Evolutionary conservation across 1,139 yeast species (phyloP).

Genomic region (Arxiozyma slooffiae): DNA sequence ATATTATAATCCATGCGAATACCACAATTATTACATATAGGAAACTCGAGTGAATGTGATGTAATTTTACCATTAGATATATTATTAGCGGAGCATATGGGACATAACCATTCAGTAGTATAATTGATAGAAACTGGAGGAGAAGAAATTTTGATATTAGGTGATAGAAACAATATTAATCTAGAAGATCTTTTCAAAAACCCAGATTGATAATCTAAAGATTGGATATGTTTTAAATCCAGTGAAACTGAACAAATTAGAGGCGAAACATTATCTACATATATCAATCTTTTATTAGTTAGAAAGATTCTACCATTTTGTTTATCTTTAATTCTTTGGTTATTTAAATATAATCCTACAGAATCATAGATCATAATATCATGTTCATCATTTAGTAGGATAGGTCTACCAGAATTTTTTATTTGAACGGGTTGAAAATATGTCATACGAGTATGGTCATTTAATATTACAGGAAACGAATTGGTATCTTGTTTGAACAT

Average conservation of each 20-base stretch:
- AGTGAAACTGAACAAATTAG: constrained; percentile 41
- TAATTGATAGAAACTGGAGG: constrained; percentile 10
- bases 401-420: constrained; percentile 43
- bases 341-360: too few relatives aligned
- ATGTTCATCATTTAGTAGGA: constrained; percentile 33
- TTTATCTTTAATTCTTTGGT: constrained; percentile 44
- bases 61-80: constrained; percentile 26
- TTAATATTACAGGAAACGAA: background rate
- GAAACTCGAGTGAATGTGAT: constrained; percentile 32
- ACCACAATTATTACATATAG: constrained; percentile 73
- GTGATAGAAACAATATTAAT: constrained; percentile 37
- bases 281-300: constrained; percentile 64
- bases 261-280: constrained; percentile 47
- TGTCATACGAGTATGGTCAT: constrained; percentile 12
- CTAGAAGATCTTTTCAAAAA: constrained; percentile 77
- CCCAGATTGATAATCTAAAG: constrained; percentile 44
- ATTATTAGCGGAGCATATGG: constrained; percentile 50
- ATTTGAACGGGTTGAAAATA: too few relatives aligned
- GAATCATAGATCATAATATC: constrained; percentile 43
- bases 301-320: constrained; percentile 74
- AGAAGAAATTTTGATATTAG: constrained; percentile 21
- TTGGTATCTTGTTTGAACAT: too few relatives aligned
- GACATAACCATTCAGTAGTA: constrained; percentile 61
- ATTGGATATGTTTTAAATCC: constrained; percentile 39
- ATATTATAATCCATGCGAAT: constrained; percentile 38